Base-by-base conservation (phyloP, 148 eudicot genomes). In the Polygonum aviculare region DNA sequence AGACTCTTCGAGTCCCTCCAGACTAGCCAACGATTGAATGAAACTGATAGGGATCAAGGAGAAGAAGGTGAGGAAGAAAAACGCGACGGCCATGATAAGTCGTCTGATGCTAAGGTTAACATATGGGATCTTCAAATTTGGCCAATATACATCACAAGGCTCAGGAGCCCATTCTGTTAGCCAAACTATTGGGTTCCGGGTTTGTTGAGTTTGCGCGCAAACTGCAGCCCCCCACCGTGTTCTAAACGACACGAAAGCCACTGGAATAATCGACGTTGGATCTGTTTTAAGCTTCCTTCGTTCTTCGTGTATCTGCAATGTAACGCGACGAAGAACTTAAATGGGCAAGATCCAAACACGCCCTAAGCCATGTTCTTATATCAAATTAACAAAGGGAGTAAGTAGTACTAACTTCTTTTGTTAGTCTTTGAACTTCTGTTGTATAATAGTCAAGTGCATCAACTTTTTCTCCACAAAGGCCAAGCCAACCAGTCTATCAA, bases 221-320 rank as follows among this genome's bases (percentile, higher is more conserved):
- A 96, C 93, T 76, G 99, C 98, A 77, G 99, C 98, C 63, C 88
- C 98, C 98, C 98, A 93, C 74, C 99, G 89, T 75, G 90, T 88
- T 84, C 79, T 93, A 74, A 96, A 96, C 77, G 99, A 96, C 74
- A 96, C 99, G 81, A 96, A 96, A 73, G 99, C 91, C 70, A 96
- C 90, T 75, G 99, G 93, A 88, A 93, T 88, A 36, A 87, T 79
- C 54, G 83, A 75, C 74, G 83, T 87, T 38, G 93, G 92, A 84
- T 93, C 87, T 6, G 75, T 80, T 59, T 47, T 76, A 41, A 91
- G 85, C 76, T 78, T 85, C 76, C 88, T 87, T 41, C 87, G 76
- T 80, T 96, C 98, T 72, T 78, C 91, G 77, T 88, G 88, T 83
- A 92, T 92, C 99, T 95, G 86, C 75, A 59, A 78, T 19, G 60